phyloP scores from a whole-genome alignment of 805 yeast species.

The Kuraishia ogatae region DNA sequence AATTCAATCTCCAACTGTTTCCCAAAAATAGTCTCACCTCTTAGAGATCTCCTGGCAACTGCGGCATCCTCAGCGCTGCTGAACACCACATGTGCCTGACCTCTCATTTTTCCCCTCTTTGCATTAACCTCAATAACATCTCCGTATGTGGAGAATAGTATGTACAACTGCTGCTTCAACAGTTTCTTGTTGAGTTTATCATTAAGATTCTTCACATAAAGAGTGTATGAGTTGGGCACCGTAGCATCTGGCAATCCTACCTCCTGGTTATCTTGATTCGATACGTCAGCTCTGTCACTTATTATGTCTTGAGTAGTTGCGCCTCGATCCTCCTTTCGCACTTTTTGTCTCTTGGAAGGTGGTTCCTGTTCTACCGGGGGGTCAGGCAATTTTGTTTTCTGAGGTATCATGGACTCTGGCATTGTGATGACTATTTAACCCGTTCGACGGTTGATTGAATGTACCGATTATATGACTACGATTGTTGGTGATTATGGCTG shows the following conservation, averaged over 20 bases:
- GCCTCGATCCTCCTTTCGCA: background rate
- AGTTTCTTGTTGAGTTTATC: constrained; percentile 38
- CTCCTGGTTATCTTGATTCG: background rate
- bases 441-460: too few species aligned
- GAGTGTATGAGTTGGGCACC: constrained; percentile 25
- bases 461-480: too few species aligned
- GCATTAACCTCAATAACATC: constrained; percentile 45
- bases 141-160: constrained; percentile 55
- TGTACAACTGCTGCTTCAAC: constrained; percentile 44
- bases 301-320: background rate
- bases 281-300: background rate
- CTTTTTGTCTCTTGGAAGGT: constrained; percentile 2
- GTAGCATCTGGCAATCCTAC: background rate
- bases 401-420: background rate
- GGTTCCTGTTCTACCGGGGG: background rate
- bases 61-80: constrained; percentile 40
- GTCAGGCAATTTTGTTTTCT: background rate
- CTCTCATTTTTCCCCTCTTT: constrained; percentile 30
- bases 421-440: background rate
- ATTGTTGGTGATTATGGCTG: too few species aligned
- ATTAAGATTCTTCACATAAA: constrained; percentile 52
- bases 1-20: constrained; percentile 38
- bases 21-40: constrained; percentile 43
- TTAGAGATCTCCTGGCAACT: constrained; percentile 37
- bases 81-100: constrained; percentile 60